A percentile compares a stretch with the other conserved stretches of the same genome.
Evolutionary conservation across 352 stramenopile genomes (phyloP).

Genomic region (Pythium scleroteichum): DNA sequence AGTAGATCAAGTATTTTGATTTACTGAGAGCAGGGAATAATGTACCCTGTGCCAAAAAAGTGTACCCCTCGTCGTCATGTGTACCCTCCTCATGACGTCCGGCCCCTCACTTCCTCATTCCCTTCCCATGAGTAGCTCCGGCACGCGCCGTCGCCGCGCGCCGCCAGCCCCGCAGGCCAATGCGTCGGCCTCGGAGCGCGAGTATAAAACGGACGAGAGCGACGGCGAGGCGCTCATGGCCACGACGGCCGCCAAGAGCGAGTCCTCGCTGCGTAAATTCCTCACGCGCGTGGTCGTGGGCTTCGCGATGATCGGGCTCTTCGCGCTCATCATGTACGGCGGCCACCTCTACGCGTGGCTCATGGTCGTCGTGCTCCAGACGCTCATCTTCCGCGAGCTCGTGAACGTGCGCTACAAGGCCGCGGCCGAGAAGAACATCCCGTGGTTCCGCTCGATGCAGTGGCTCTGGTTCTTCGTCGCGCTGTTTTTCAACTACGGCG

Average conservation of each 20-base stretch:
- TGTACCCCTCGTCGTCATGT: background rate
- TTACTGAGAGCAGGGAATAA: no score
- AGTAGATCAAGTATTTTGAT: no score
- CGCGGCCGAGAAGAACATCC: slow-evolving; percentile 94
- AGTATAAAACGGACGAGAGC: slow-evolving; percentile 36
- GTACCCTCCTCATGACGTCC: slow-evolving; percentile 10
- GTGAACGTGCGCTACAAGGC: slow-evolving; percentile 97
- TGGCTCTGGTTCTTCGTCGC: slow-evolving; percentile 97
- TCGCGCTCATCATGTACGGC: slow-evolving; percentile 74
- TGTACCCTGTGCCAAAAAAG: background rate
- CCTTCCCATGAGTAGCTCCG: background rate
- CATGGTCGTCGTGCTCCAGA: slow-evolving; percentile 86
- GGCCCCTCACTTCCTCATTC: background rate
- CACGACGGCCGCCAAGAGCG: slow-evolving; percentile 24
- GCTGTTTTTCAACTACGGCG: slow-evolving; percentile 96
- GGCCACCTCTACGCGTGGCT: slow-evolving; percentile 82
- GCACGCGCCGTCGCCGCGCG: slow-evolving; percentile 45
- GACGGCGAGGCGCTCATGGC: slow-evolving; percentile 21
- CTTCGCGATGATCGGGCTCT: slow-evolving; percentile 75
- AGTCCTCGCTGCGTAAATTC: slow-evolving; percentile 57
- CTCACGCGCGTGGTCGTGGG: slow-evolving; percentile 73
- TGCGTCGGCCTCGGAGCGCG: slow-evolving; percentile 1
- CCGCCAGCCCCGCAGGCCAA: slow-evolving; percentile 16
- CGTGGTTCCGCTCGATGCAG: slow-evolving; percentile 97
- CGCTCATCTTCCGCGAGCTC: slow-evolving; percentile 95